phyloP scores from a whole-genome alignment of 75 land plant species.

The Pseudotsuga menziesii region DNA sequence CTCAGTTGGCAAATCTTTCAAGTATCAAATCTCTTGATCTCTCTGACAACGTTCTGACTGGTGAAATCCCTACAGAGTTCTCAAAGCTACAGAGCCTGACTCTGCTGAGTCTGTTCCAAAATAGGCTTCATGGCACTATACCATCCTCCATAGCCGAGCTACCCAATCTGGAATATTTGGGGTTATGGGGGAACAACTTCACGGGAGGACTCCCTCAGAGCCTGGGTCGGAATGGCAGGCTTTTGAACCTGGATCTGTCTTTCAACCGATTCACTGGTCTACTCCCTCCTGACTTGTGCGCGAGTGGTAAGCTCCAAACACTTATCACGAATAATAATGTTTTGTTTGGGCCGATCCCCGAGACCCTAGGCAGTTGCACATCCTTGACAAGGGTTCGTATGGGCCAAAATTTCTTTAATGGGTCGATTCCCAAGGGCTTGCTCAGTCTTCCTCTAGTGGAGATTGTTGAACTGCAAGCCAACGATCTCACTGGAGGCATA shows the following conservation, averaged over 20 bases:
- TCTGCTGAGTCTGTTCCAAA: slow-evolving; percentile 46
- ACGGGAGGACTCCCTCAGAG: slow-evolving; percentile 53
- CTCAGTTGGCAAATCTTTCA: slow-evolving; percentile 33
- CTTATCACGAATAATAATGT: slow-evolving; percentile 51
- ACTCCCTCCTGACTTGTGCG: slow-evolving; percentile 51
- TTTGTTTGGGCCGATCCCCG: slow-evolving; percentile 65
- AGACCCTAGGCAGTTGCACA: slow-evolving; percentile 35
- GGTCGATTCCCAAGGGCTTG: slow-evolving; percentile 58
- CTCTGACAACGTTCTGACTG: slow-evolving; percentile 55
- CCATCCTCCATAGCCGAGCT: slow-evolving; percentile 49
- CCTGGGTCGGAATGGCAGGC: slow-evolving; percentile 40
- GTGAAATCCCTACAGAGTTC: slow-evolving; percentile 52
- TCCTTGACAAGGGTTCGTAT: slow-evolving; percentile 45
- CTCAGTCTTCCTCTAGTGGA: slow-evolving; percentile 46
- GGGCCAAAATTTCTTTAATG: slow-evolving; percentile 57
- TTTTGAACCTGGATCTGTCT: slow-evolving; percentile 49
- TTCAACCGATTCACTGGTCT: slow-evolving; percentile 57
- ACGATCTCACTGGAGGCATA: slow-evolving; percentile 55
- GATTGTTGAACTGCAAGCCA: slow-evolving; percentile 46
- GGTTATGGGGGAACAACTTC: slow-evolving; percentile 80
- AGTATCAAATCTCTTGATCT: slow-evolving; percentile 51
- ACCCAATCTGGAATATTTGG: slow-evolving; percentile 52
- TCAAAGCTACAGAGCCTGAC: slow-evolving; percentile 27
- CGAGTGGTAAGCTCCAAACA: slow-evolving; percentile 29
- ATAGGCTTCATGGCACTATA: slow-evolving; percentile 49